These are phyloP conservation scores for Fusarium fujikuroi DNA, from an alignment of 2,329 filamentous ascomycete genomes.

Conservation along the genomic window DNA sequence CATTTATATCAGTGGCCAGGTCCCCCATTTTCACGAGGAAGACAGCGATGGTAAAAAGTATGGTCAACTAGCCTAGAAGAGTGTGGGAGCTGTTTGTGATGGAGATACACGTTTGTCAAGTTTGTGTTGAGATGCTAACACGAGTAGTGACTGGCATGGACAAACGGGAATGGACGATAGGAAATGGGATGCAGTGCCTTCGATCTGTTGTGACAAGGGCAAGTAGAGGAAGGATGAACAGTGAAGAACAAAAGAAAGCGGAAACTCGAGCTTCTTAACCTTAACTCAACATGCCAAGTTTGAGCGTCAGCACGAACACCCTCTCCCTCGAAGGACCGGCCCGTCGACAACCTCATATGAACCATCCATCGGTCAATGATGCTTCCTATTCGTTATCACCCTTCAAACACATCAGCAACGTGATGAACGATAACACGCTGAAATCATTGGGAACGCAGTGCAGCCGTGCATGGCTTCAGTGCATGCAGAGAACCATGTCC, in stretches of 20 bases:
- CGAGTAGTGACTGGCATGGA: background rate
- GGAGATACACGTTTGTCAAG: background rate
- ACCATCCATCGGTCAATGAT: background rate
- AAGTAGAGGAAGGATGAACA: background rate
- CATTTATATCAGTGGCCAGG: constrained; percentile 24
- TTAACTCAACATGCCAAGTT: background rate
- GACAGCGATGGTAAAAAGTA: background rate
- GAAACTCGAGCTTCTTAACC: constrained; percentile 25
- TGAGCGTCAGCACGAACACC: constrained; percentile 23
- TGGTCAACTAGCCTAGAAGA: background rate
- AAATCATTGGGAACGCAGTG: constrained; percentile 30
- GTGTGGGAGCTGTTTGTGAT: background rate
- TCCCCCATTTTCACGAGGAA: constrained; percentile 11
- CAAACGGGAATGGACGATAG: background rate
- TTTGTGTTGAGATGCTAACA: background rate
- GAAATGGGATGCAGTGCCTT: background rate
- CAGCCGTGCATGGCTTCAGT: constrained; percentile 12
- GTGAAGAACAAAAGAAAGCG: background rate
- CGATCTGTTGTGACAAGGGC: background rate
- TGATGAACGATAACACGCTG: constrained; percentile 26
- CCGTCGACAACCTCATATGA: constrained; percentile 11
- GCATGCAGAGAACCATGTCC: constrained; percentile 13
- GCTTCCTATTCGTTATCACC: constrained; percentile 3
- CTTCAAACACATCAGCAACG: constrained; percentile 8
- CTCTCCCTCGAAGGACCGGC: background rate